Evolutionary conservation across 2,329 filamentous ascomycete genomes (phyloP), one percentile per base, ranked within the genome.

Genomic region (Claviceps fusiformis): DNA sequence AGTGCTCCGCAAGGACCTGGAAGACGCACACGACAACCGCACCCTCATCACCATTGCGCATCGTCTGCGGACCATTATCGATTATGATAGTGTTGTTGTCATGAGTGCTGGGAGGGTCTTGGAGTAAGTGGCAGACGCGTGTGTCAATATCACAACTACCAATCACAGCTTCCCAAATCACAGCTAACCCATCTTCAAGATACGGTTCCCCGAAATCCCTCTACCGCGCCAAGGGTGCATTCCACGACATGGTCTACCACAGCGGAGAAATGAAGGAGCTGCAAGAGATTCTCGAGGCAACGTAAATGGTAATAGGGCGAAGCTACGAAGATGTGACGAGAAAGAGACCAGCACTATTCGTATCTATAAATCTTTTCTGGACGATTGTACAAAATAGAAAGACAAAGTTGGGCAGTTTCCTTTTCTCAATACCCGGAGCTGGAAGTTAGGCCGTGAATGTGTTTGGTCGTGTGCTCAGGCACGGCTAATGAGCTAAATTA

Each of bases 11-110:
- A 3, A 17, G 3, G 37, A 79, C 58, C 71, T 82, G 33, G 69
- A 71, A 53, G 68, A 68, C 47, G 65, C 67, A 0, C 71, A 69
- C 5, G 65, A 70, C 11, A 73, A 73, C 31, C 70, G 76, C 29
- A 82, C 79, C 10, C 68, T 82, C 4, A 73, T 82, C 24, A 80
- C 78, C 2, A 80, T 82, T 58, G 79, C 78, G 7, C 79, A 82
- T 64, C 73, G 79, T 5, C 65, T 82, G 50, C 69, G 75, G 46
- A 82, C 79, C 0, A 80, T 83, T 53, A 75, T 80, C 55, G 79
- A 82, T 63, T 82, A 80, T 58, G 79, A 83, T 61, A 71, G 71
- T 35, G 73, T 83, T 1, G 72, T 82, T 3, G 79, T 83, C 17
- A 75, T 83, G 75, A 73, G 37, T 41, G 37, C 37, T 17, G 37